Evolutionary conservation across 2,329 filamentous ascomycete genomes (phyloP).

Genomic region (Sclerotinia nivalis): DNA sequence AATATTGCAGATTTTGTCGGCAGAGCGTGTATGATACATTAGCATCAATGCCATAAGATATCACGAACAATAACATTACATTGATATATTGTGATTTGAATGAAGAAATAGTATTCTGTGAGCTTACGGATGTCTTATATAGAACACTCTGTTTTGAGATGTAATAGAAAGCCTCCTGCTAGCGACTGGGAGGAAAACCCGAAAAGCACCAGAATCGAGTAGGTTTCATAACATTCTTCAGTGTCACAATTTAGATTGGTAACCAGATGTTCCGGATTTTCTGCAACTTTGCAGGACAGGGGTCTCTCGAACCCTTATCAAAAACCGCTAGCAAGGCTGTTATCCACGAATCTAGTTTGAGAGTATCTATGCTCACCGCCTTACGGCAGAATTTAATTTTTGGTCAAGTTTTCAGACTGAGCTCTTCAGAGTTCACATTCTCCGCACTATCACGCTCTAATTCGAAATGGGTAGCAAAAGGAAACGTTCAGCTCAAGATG

Average conservation of each 20-base stretch:
- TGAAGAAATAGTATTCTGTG: too few relatives aligned
- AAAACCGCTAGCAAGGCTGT: conserved; percentile 5
- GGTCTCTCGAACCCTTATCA: not conserved
- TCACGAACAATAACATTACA: not conserved
- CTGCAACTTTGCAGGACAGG: not conserved
- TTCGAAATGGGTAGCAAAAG: conserved; percentile 47
- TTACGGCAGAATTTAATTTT: conserved; percentile 23
- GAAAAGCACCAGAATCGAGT: too few relatives aligned
- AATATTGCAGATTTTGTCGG: conserved; percentile 28
- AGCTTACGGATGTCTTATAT: too few relatives aligned
- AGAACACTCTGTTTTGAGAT: too few relatives aligned
- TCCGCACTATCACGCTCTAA: not conserved
- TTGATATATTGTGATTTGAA: not conserved
- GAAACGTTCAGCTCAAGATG: conserved; percentile 43
- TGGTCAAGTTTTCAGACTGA: conserved; percentile 17
- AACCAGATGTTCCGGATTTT: not conserved
- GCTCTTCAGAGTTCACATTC: conserved; percentile 1
- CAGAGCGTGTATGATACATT: conserved; percentile 42
- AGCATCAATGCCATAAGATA: conserved; percentile 16
- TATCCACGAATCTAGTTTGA: not conserved
- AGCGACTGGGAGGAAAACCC: too few relatives aligned
- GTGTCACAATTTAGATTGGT: too few relatives aligned
- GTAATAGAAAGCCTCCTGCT: too few relatives aligned
- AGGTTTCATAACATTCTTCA: too few relatives aligned
- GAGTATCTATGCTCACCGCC: not conserved